Conservation (phyloP, 768 basidiomycete species). For the Russula olivacea region DNA sequence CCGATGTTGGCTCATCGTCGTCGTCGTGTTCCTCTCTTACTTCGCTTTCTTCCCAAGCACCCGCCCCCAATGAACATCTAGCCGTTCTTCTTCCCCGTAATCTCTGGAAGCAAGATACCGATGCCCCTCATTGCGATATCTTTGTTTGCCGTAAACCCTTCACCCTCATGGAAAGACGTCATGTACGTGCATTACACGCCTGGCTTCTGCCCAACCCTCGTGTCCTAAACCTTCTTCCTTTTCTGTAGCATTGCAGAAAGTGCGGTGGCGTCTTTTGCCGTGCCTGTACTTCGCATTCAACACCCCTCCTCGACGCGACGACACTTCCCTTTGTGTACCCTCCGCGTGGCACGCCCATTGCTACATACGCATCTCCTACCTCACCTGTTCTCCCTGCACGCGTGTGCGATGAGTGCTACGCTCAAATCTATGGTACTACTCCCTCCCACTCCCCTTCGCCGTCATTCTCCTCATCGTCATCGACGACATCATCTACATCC, state of each 20-base stretch:
- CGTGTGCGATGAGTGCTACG: slow-evolving; percentile 74
- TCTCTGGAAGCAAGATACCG: slow-evolving; percentile 74
- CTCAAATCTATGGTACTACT: slow-evolving; percentile 59
- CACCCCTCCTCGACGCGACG: slow-evolving; percentile 67
- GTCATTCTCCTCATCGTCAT: slow-evolving; percentile 23
- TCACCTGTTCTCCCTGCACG: slow-evolving; percentile 54
- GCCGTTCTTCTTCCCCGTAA: slow-evolving; percentile 64
- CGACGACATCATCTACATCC: slow-evolving; percentile 30
- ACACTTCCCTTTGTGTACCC: slow-evolving; percentile 65
- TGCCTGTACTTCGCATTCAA: slow-evolving; percentile 52
- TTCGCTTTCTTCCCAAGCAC: slow-evolving; percentile 16
- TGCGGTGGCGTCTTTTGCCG: slow-evolving; percentile 75
- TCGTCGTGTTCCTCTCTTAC: slow-evolving; percentile 26
- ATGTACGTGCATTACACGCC: slow-evolving; percentile 42
- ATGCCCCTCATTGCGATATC: slow-evolving; percentile 62
- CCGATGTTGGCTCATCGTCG: slow-evolving; percentile 27
- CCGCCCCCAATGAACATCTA: slow-evolving; percentile 59
- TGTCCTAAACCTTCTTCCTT: neutral
- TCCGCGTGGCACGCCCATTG: slow-evolving; percentile 58
- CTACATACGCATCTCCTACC: slow-evolving; percentile 49
- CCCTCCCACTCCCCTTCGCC: slow-evolving; percentile 33
- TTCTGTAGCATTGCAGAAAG: slow-evolving; percentile 70
- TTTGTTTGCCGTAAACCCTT: slow-evolving; percentile 63
- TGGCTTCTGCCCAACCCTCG: slow-evolving; percentile 4
- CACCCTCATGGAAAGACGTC: slow-evolving; percentile 65